phyloP scores from a whole-genome alignment of 2,329 filamentous ascomycete species.

The Alternaria gansuensis region DNA sequence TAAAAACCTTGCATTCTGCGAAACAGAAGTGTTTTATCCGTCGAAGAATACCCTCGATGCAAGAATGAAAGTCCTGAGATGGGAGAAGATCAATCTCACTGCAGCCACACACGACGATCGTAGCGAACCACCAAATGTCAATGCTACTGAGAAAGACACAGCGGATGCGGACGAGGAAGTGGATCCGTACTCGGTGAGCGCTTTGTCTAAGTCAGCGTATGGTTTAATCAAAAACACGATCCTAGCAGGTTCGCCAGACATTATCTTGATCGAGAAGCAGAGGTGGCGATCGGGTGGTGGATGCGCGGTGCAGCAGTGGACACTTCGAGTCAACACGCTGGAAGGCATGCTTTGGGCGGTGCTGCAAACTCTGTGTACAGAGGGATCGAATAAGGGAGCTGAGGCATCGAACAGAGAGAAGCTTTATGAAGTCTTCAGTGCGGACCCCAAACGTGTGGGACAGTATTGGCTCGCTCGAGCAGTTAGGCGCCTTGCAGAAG shows the following conservation, averaged over 20 bases:
- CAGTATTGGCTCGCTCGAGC: constrained; percentile 48
- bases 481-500: constrained; percentile 13
- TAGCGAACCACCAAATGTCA: not conserved
- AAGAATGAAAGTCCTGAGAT: constrained; percentile 40
- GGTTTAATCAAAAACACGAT: constrained; percentile 61
- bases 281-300: constrained; percentile 71
- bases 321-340: constrained; percentile 79
- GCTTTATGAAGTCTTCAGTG: constrained; percentile 34
- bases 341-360: constrained; percentile 83
- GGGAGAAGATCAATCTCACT: constrained; percentile 46
- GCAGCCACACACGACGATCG: constrained; percentile 6
- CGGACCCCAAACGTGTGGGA: constrained; percentile 52
- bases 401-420: not conserved
- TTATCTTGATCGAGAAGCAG: constrained; percentile 75
- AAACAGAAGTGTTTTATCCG: constrained; percentile 57
- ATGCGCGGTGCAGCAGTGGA: constrained; percentile 79
- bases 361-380: constrained; percentile 33
- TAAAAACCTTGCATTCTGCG: constrained; percentile 78
- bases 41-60: constrained; percentile 17
- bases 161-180: constrained; percentile 19
- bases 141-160: not conserved
- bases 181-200: constrained; percentile 62
- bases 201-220: constrained; percentile 66
- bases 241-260: constrained; percentile 66
- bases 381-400: constrained; percentile 1